Conservation (phyloP, 306 rosid genomes). For the Geum urbanum region DNA sequence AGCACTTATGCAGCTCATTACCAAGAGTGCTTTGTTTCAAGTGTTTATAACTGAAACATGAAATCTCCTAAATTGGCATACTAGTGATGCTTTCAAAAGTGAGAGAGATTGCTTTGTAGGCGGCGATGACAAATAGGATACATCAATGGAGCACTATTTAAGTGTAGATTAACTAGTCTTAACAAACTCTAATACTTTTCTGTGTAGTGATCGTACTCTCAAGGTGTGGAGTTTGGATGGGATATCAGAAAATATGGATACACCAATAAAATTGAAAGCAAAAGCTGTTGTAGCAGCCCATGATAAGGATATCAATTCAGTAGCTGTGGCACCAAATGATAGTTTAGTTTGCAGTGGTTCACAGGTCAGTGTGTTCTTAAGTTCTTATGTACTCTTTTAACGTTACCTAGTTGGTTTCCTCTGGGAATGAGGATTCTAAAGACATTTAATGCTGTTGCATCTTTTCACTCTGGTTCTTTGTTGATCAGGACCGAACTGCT, state of each 20-base stretch:
- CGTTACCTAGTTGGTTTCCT: not conserved
- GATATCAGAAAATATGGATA: slow-evolving; percentile 38
- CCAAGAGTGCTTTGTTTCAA: not conserved
- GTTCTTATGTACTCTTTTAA: slow-evolving; percentile 6
- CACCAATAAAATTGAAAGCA: slow-evolving; percentile 65
- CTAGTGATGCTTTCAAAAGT: slow-evolving; percentile 2
- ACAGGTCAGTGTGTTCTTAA: slow-evolving; percentile 56
- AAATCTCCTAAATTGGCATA: not conserved
- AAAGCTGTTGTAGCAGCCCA: slow-evolving; percentile 93
- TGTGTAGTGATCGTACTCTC: slow-evolving; percentile 77
- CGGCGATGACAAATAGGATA: not conserved
- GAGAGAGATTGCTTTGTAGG: not conserved
- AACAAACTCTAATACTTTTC: slow-evolving; percentile 14
- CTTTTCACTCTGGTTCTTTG: slow-evolving; percentile 10
- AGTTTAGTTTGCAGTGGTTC: slow-evolving; percentile 94
- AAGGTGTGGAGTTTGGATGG: slow-evolving; percentile 86
- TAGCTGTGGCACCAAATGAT: slow-evolving; percentile 96
- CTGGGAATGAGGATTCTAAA: not conserved
- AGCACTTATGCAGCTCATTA: slow-evolving; percentile 27
- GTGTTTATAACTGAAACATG: not conserved
- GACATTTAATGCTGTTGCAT: slow-evolving; percentile 9
- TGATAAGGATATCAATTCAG: slow-evolving; percentile 90
- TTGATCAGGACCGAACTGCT: slow-evolving; percentile 85
- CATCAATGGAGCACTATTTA: not conserved
- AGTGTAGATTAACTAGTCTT: not conserved